Evolutionary conservation across 306 rosid species (phyloP).

Genomic region (Dalbergia cochinchinensis): DNA sequence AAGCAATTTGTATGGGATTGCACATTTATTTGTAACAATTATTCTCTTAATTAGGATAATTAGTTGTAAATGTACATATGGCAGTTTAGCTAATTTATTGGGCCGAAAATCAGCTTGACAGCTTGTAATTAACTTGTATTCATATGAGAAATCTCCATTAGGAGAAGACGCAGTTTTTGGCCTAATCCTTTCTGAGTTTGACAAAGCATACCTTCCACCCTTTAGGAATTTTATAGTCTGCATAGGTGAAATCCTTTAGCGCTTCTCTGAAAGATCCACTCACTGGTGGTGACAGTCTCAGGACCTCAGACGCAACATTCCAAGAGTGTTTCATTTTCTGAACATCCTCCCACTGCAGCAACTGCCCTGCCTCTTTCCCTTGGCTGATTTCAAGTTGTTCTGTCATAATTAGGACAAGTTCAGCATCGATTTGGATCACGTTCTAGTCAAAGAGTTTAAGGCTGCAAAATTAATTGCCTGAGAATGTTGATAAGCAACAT

Average conservation of each 20-base stretch:
- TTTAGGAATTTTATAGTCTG: conserved; percentile 59
- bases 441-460: conserved; percentile 2
- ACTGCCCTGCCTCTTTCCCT: conserved; percentile 53
- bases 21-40: no score
- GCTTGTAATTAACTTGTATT: no score
- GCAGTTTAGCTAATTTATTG: no score
- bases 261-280: conserved; percentile 64
- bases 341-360: conserved; percentile 64
- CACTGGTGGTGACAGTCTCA: conserved; percentile 59
- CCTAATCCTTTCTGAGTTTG: no score
- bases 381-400: conserved; percentile 58
- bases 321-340: conserved; percentile 71
- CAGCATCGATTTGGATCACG: conserved; percentile 3
- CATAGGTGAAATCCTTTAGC: conserved; percentile 53
- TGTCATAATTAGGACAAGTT: conserved; percentile 32
- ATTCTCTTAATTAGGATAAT: no score
- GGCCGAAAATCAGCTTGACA: no score
- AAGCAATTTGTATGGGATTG: no score
- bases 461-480: not conserved
- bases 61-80: no score
- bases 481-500: not conserved
- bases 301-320: conserved; percentile 61
- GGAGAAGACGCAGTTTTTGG: no score
- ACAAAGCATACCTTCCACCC: conserved; percentile 66
- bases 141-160: no score